Evolutionary conservation across 495 filamentous ascomycete genomes (phyloP).

Genomic region (Filosporella fistucella): DNA sequence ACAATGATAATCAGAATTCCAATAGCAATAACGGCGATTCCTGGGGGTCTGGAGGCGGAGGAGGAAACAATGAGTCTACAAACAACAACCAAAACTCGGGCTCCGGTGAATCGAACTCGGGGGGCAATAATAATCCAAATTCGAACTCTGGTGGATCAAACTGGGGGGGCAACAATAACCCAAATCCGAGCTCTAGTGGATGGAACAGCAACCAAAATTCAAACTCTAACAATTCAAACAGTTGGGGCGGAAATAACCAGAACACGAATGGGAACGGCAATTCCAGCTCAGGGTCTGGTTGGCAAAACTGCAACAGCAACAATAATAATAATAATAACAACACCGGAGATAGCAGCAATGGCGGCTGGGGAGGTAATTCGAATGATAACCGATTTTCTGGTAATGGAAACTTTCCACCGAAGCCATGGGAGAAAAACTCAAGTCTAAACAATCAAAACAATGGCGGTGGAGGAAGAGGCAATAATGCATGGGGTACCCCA

Average conservation of each 20-base stretch:
- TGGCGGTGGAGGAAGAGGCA: neutral
- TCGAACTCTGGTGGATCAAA: neutral
- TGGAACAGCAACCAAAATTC: conserved; percentile 10
- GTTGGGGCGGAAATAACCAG: neutral
- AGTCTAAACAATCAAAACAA: neutral
- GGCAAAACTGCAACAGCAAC: conserved; percentile 4
- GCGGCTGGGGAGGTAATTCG: conserved; percentile 17
- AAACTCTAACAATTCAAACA: neutral
- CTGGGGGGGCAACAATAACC: neutral
- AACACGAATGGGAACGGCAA: neutral
- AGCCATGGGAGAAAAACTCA: conserved; percentile 1
- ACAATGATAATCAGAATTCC: too few relatives aligned
- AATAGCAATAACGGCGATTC: neutral
- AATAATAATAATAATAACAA: conserved; percentile 9
- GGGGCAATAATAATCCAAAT: neutral
- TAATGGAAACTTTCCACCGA: too few relatives aligned
- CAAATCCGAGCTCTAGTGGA: too few relatives aligned
- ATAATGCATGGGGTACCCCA: neutral
- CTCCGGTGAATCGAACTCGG: too few relatives aligned
- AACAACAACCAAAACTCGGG: too few relatives aligned
- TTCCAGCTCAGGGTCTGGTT: neutral
- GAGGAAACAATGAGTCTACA: too few relatives aligned
- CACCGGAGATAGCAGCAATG: neutral
- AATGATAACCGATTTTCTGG: too few relatives aligned
- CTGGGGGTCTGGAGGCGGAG: too few relatives aligned